Percentiles rank a stretch among this genome's conserved stretches.
phyloP scores from a whole-genome alignment of 257 asterid species.

The Solanum sejunctum region DNA sequence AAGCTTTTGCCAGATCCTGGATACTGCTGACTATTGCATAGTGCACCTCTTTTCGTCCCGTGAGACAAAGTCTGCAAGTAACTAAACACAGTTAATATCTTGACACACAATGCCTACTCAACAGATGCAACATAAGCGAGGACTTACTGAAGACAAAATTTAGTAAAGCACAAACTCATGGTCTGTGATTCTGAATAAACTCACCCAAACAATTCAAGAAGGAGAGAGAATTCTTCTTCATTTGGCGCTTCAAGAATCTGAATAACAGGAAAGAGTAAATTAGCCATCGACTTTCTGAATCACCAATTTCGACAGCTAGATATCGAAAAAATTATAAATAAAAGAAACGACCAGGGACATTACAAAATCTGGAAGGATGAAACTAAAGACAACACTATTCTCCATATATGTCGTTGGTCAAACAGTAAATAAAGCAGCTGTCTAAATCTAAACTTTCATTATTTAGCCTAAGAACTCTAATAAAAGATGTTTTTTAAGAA shows the following conservation, averaged over 20 bases:
- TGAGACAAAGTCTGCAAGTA: conserved; percentile 72
- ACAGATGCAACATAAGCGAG: background rate
- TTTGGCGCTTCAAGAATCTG: conserved; percentile 94
- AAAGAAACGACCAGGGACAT: background rate
- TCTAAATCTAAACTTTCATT: background rate
- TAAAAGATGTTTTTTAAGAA: background rate
- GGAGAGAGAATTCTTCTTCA: conserved; percentile 83
- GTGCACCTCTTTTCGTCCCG: conserved; percentile 92
- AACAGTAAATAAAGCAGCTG: background rate
- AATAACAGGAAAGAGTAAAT: conserved; percentile 16
- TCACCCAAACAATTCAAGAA: conserved; percentile 80
- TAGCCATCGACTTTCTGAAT: conserved; percentile 1
- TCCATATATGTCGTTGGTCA: background rate
- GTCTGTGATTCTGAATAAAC: conserved; percentile 6
- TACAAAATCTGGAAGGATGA: background rate
- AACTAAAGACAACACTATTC: background rate
- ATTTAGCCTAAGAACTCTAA: background rate
- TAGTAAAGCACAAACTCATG: background rate
- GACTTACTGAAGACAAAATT: background rate
- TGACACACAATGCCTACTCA: background rate
- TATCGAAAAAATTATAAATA: background rate
- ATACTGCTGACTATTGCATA: conserved; percentile 91
- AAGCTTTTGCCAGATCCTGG: conserved; percentile 88
- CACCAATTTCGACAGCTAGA: background rate
- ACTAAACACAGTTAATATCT: conserved; percentile 9